Percentiles rank a stretch among this genome's conserved stretches.
These are phyloP conservation scores for Psophocarpus tetragonolobus DNA, from an alignment of 306 rosid genomes.

Conservation along the genomic window DNA sequence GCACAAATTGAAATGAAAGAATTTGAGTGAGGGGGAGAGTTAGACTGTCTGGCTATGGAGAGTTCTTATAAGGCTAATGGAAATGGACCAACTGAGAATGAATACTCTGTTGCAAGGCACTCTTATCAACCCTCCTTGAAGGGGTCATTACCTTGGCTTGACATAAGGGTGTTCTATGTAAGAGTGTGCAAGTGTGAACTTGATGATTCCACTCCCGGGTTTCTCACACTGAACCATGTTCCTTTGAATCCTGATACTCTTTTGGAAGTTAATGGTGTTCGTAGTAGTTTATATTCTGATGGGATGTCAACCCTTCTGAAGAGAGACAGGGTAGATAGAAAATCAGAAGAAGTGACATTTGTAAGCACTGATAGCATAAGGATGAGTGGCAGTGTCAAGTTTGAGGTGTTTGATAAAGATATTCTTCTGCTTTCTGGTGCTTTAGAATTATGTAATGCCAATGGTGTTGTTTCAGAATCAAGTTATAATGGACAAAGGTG, in stretches of 20 bases:
- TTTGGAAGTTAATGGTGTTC: conserved; percentile 77
- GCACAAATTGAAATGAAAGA: conserved; percentile 35
- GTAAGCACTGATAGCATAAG: conserved; percentile 82
- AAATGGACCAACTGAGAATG: conserved; percentile 52
- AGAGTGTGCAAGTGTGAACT: conserved; percentile 77
- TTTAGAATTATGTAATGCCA: conserved; percentile 50
- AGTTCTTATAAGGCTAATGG: conserved; percentile 52
- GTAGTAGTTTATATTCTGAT: conserved; percentile 60
- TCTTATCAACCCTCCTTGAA: conserved; percentile 52
- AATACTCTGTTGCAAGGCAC: conserved; percentile 50
- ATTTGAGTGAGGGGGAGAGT: conserved; percentile 34
- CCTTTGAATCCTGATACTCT: conserved; percentile 73
- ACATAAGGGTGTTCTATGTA: conserved; percentile 68
- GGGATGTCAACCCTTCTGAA: conserved; percentile 62
- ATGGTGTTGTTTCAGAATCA: conserved; percentile 44
- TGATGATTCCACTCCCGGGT: conserved; percentile 65
- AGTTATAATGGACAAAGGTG: conserved; percentile 51
- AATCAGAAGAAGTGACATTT: conserved; percentile 81
- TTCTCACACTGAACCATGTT: conserved; percentile 65
- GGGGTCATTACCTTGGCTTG: conserved; percentile 75
- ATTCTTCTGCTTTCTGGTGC: conserved; percentile 64
- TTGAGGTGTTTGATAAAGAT: conserved; percentile 73
- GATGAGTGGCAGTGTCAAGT: conserved; percentile 75
- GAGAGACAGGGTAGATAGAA: conserved; percentile 73
- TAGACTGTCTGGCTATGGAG: conserved; percentile 49